A percentile compares a stretch with the other conserved stretches of the same genome.
These are phyloP conservation scores for Dothistroma pini DNA, from an alignment of 2,329 filamentous ascomycete species.

Conservation along the genomic window DNA sequence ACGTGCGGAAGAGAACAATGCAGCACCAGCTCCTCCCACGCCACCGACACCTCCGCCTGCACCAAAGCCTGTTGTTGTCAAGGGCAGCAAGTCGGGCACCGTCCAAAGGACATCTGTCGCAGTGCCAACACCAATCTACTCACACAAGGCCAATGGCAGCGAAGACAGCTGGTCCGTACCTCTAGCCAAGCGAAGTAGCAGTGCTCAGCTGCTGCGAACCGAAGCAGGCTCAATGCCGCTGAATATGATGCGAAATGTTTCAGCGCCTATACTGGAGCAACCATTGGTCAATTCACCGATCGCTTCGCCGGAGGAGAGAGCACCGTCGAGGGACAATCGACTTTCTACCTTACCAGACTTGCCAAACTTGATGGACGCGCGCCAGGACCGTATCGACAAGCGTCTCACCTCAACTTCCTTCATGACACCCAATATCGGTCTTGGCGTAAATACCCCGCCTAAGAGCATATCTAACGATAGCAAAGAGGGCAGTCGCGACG, in stretches of 20 bases:
- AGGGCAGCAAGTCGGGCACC: slow-evolving; percentile 5
- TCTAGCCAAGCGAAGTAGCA: slow-evolving; percentile 20
- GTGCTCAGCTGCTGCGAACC: slow-evolving; percentile 13
- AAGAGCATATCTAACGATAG: slow-evolving; percentile 6
- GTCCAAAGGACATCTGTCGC: slow-evolving; percentile 8
- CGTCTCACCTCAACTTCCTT: slow-evolving; percentile 39
- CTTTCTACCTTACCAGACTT: background rate
- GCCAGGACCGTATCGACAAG: slow-evolving; percentile 50
- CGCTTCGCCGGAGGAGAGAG: slow-evolving; percentile 1
- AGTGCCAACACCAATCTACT: slow-evolving; percentile 10
- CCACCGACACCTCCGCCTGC: slow-evolving; percentile 12
- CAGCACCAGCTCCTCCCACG: slow-evolving; percentile 18
- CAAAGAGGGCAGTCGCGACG: slow-evolving; percentile 13
- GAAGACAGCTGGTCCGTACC: slow-evolving; percentile 21
- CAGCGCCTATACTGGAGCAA: slow-evolving; percentile 8
- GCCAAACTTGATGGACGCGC: slow-evolving; percentile 52
- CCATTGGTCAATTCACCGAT: slow-evolving; percentile 1
- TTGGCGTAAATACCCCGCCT: slow-evolving; percentile 22
- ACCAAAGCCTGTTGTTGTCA: slow-evolving; percentile 5
- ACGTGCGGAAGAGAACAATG: slow-evolving; percentile 24
- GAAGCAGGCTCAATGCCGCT: slow-evolving; percentile 1
- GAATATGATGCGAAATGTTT: background rate
- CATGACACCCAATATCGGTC: slow-evolving; percentile 32
- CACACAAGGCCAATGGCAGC: slow-evolving; percentile 9
- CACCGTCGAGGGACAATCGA: background rate